Base-by-base conservation (phyloP, 1,284 basidiomycete species). In the Cystobasidiaceae sp. region DNA sequence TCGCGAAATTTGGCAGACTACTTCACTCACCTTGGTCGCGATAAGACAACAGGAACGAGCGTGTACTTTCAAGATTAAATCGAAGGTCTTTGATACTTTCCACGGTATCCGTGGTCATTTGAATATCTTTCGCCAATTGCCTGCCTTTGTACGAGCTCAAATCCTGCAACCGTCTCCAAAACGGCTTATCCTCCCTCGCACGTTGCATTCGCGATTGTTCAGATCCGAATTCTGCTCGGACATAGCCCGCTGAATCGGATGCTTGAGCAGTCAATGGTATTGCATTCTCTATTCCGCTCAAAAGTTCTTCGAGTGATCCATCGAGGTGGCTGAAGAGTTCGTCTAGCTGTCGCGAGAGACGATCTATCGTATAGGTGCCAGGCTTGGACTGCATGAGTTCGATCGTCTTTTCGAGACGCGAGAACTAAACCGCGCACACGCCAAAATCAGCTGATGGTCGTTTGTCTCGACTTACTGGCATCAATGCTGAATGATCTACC, bases 371-470 rank as follows among this genome's bases (percentile, higher is more conserved):
- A n/a, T n/a, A n/a, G n/a, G n/a, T n/a, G n/a, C n/a, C n/a, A n/a
- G n/a, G n/a, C n/a, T n/a, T n/a, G n/a, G n/a, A n/a, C n/a, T n/a
- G n/a, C n/a, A n/a, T n/a, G n/a, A 68, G 62, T n/a, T 55, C 17
- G 48, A 74, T 65, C 17, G 71, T 67, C n/a, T 71, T 66, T 37
- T 71, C 70, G 17, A 74, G 58, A 19, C 72, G 68, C 11, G 68
- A 66, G 57, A 74, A 74, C 57, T 74, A 65, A n/a, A 30, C 67
- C 55, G 11, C 44, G 17, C 9, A 39, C 19, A n/a, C n/a, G n/a
- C 19, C 23, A 1, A 54, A 43, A 7, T 6, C 21, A 39, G 28
- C n/a, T 45, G 3, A 3, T 27, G 45, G 64, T 13, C 23, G 57
- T 34, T 7, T 27, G 6, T 0, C n/a, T 11, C 4, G n/a, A n/a